Evolutionary conservation across 2,329 filamentous ascomycete genomes (phyloP).

Genomic region (Colletotrichum sp.): DNA sequence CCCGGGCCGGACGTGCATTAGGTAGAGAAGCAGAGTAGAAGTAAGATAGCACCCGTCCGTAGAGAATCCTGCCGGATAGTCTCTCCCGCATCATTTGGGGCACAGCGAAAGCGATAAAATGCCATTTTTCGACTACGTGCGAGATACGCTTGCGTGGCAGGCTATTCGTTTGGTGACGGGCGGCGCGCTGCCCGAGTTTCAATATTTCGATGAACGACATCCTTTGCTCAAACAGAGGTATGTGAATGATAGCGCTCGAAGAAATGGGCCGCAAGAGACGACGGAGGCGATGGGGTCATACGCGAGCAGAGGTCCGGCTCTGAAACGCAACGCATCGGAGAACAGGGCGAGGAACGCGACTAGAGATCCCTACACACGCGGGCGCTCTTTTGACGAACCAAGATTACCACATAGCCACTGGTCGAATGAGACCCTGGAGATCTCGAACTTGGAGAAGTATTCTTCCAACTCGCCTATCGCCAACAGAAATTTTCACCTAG

Average conservation of each 20-base stretch:
- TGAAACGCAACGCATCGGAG: background rate
- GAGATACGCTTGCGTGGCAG: slow-evolving; percentile 14
- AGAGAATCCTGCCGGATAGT: background rate
- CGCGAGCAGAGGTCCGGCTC: background rate
- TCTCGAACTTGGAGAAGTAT: slow-evolving; percentile 1
- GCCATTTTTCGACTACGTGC: slow-evolving; percentile 8
- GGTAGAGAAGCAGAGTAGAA: background rate
- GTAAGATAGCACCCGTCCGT: background rate
- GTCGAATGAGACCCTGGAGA: background rate
- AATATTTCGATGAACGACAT: slow-evolving; percentile 12
- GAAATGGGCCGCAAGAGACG: background rate
- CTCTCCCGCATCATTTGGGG: background rate
- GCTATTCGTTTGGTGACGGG: background rate
- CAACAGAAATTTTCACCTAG: background rate
- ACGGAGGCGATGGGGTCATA: background rate
- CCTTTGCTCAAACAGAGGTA: slow-evolving; percentile 6
- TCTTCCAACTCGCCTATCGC: background rate
- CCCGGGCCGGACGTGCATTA: background rate
- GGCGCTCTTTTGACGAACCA: background rate
- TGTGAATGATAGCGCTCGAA: background rate
- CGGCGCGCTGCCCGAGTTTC: background rate
- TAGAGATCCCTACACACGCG: background rate
- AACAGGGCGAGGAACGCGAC: background rate
- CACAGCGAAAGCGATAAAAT: background rate
- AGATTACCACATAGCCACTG: background rate